phyloP scores from a whole-genome alignment of 2,329 filamentous ascomycete species.

The Cylindrodendrum hubeiense region DNA sequence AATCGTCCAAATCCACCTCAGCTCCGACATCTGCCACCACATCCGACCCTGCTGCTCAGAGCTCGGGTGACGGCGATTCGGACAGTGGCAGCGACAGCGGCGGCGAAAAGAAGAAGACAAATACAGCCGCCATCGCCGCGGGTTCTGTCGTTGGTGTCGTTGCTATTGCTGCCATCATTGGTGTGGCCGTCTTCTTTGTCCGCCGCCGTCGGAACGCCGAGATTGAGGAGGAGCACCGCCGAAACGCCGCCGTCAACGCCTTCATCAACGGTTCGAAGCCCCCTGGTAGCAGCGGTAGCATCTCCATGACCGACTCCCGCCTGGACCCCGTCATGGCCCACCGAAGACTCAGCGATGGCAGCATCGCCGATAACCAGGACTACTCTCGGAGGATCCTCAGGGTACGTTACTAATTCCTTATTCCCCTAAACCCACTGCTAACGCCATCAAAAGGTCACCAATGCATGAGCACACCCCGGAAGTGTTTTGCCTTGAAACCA shows the following conservation, averaged over 20 bases:
- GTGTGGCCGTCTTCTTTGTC: slow-evolving; percentile 79
- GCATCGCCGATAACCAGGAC: slow-evolving; percentile 96
- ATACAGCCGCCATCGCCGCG: slow-evolving; percentile 86
- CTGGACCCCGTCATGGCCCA: slow-evolving; percentile 89
- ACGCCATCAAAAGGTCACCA: slow-evolving; percentile 62
- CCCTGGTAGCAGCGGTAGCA: slow-evolving; percentile 71
- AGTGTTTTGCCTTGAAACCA: slow-evolving; percentile 29
- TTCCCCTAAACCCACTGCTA: slow-evolving; percentile 16
- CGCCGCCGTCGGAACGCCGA: slow-evolving; percentile 81
- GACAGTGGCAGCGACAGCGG: slow-evolving; percentile 5
- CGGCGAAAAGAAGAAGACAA: slow-evolving; percentile 58
- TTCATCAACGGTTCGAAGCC: slow-evolving; percentile 77
- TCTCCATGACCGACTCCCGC: slow-evolving; percentile 84
- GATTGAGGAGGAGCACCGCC: slow-evolving; percentile 86
- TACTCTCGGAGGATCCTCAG: slow-evolving; percentile 96
- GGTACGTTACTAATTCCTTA: slow-evolving; percentile 66
- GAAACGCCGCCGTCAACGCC: slow-evolving; percentile 82
- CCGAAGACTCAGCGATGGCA: slow-evolving; percentile 90
- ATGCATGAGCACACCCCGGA: slow-evolving; percentile 60
- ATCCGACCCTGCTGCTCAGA: slow-evolving; percentile 33
- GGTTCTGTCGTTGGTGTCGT: slow-evolving; percentile 90
- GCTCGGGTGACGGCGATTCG: neutral
- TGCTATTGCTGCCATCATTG: slow-evolving; percentile 73
- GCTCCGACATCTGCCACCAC: slow-evolving; percentile 2
- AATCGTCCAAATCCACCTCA: slow-evolving; percentile 23